These are phyloP conservation scores for Plenodomus lindquistii DNA, from an alignment of 2,329 filamentous ascomycete genomes.

Conservation along the genomic window DNA sequence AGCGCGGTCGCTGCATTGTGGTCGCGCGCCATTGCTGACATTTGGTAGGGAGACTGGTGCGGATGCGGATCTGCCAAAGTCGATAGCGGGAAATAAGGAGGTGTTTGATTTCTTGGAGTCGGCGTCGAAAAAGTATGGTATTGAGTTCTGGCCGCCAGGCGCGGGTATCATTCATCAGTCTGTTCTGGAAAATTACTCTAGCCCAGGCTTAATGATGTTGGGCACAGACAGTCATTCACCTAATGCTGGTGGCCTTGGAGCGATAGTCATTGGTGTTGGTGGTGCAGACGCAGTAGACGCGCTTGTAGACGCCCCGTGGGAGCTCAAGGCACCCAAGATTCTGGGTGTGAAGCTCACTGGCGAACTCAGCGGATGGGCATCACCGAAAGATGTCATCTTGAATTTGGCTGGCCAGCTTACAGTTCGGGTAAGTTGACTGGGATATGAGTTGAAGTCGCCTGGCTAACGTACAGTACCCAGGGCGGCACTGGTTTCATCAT, in stretches of 20 bases:
- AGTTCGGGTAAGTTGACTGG: conserved; percentile 62
- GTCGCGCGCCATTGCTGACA: too few relatives aligned
- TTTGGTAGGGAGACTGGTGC: conserved; percentile 70
- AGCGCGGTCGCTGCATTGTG: too few relatives aligned
- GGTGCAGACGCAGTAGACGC: conserved; percentile 97
- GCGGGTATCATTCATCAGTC: conserved; percentile 77
- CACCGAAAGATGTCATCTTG: conserved; percentile 94
- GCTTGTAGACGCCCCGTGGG: conserved; percentile 94
- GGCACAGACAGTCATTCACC: conserved; percentile 97
- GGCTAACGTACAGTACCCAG: conserved; percentile 28
- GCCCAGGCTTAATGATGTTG: conserved; percentile 98
- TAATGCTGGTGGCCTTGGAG: conserved; percentile 92
- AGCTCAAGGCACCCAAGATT: conserved; percentile 91
- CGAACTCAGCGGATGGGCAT: conserved; percentile 84
- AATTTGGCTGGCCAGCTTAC: conserved; percentile 86
- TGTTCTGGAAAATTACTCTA: conserved; percentile 94
- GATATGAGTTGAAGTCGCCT: neutral
- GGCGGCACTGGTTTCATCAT: conserved; percentile 94
- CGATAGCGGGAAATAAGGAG: conserved; percentile 91
- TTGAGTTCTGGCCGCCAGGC: conserved; percentile 49
- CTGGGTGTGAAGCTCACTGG: conserved; percentile 84
- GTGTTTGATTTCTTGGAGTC: conserved; percentile 97
- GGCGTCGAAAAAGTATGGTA: conserved; percentile 60
- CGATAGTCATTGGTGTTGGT: conserved; percentile 94
- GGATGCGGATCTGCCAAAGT: conserved; percentile 78